Percentiles rank a stretch among this genome's conserved stretches.
Evolutionary conservation across 768 basidiomycete genomes (phyloP).

Genomic region (Harrya chromipes): DNA sequence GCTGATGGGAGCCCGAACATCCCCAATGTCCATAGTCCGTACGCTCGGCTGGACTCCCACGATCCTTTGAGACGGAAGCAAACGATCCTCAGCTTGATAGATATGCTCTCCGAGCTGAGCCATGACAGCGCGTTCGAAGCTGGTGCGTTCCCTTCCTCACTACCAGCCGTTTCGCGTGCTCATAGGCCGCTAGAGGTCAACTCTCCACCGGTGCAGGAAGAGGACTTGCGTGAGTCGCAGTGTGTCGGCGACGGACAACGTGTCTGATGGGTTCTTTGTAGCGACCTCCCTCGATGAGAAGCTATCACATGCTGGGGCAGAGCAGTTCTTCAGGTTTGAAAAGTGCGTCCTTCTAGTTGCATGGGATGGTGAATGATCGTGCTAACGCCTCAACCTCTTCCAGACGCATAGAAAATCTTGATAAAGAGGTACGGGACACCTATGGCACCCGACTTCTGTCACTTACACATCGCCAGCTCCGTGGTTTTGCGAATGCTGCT

Average conservation of each 20-base stretch:
- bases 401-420: slow-evolving; percentile 47
- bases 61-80: slow-evolving; percentile 40
- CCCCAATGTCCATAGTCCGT: slow-evolving; percentile 24
- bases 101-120: slow-evolving; percentile 44
- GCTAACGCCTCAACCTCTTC: slow-evolving; percentile 3
- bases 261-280: slow-evolving; percentile 13
- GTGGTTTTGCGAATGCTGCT: slow-evolving; percentile 53
- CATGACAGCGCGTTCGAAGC: slow-evolving; percentile 36
- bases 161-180: slow-evolving; percentile 2
- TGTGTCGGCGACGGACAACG: background rate
- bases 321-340: slow-evolving; percentile 47
- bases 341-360: slow-evolving; percentile 30
- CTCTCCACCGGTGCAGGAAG: slow-evolving; percentile 38
- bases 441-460: background rate
- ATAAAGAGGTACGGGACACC: slow-evolving; percentile 40
- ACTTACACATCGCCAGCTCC: slow-evolving; percentile 34
- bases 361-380: background rate
- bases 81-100: slow-evolving; percentile 45
- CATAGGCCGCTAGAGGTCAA: slow-evolving; percentile 18
- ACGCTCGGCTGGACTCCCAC: slow-evolving; percentile 25
- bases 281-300: slow-evolving; percentile 49
- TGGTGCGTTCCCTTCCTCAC: slow-evolving; percentile 26
- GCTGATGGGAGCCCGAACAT: slow-evolving; percentile 26
- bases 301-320: slow-evolving; percentile 47
- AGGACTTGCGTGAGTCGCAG: slow-evolving; percentile 38